Base-by-base conservation (phyloP, 345 rosid species). In the Anacardium occidentale region DNA sequence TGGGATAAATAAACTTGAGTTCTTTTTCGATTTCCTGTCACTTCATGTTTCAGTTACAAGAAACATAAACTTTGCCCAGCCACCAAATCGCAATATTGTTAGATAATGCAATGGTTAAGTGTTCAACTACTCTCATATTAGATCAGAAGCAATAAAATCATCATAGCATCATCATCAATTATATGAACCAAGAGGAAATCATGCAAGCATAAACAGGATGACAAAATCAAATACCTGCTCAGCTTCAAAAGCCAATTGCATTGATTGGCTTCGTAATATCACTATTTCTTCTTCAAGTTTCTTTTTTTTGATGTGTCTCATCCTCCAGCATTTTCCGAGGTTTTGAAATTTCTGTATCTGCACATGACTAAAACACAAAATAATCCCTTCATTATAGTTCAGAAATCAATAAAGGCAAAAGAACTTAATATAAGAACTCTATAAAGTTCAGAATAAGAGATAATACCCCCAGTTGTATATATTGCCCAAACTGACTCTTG, bases 241-340 rank as follows among this genome's bases (percentile, higher is more conserved):
- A 65, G 97, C 93, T 78, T 93, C 98, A 77, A 89, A 85, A 74
- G 90, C 89, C 81, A 93, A 77, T 63, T 93, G 98, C 81, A 93
- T 79, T 80, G 91, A 77, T 80, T 89, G 98, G 80, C 92, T 90
- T 74, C 86, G 88, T 62, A 93, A 78, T 42, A 85, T 64, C 78
- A 83, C 76, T 71, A 88, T 87, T 83, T 96, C 95, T 76, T 84
- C 93, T 78, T 93, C 98, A 78, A 91, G 93, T 77, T 88, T 96
- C 88, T 79, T 86, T 75, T n/a, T 86, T 93, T 77, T 90, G 90
- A 69, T 57, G 25, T 37, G 83, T 86, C 82, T 93, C 98, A 24
- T 91, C 97, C 78, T 96, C 98, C 67, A 96, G 82, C 76, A 81
- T 81, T 79, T 85, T 90, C 29, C 75, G 91, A 76, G 90, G 88